phyloP scores from a whole-genome alignment of 1,284 basidiomycete species.

The Sanguinoderma infundibulare region DNA sequence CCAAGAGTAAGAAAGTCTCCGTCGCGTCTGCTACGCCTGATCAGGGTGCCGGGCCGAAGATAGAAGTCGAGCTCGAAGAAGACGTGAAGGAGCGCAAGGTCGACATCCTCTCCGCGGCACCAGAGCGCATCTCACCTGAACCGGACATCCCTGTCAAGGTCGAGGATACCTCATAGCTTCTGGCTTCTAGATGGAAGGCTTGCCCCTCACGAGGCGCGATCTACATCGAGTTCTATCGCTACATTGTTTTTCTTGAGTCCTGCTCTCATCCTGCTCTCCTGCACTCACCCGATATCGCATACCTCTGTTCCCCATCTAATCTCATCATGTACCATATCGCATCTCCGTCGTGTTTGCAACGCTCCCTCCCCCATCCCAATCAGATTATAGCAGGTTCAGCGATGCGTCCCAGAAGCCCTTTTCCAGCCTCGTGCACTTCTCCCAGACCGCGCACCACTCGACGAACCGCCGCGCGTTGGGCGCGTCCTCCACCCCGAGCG shows the following conservation, averaged over 20 bases:
- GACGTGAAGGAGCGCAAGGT: constrained; percentile 20
- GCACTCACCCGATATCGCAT: neutral
- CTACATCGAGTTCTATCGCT: neutral
- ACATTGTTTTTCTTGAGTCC: neutral
- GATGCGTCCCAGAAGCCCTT: constrained; percentile 92
- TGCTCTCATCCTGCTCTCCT: neutral
- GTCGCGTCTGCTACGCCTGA: neutral
- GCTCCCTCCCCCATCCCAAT: neutral
- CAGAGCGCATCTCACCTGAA: neutral
- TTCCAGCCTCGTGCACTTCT: constrained; percentile 80
- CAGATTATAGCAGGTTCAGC: constrained; percentile 47
- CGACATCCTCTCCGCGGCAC: neutral
- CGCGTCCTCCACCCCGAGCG: constrained; percentile 61
- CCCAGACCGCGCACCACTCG: constrained; percentile 80
- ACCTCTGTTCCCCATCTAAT: neutral
- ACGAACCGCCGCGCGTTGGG: constrained; percentile 65
- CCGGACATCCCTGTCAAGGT: constrained; percentile 10
- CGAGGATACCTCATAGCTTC: constrained; percentile 6
- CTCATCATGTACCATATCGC: constrained; percentile 2
- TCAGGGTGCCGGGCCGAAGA: constrained; percentile 36
- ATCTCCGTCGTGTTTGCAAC: neutral
- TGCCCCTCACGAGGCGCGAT: neutral
- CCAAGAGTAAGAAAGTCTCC: constrained; percentile 16
- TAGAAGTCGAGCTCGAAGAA: constrained; percentile 44
- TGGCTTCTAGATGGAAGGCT: too few relatives aligned